phyloP scores from a whole-genome alignment of 169 alveolate species.

The Eimeria sp. region DNA sequence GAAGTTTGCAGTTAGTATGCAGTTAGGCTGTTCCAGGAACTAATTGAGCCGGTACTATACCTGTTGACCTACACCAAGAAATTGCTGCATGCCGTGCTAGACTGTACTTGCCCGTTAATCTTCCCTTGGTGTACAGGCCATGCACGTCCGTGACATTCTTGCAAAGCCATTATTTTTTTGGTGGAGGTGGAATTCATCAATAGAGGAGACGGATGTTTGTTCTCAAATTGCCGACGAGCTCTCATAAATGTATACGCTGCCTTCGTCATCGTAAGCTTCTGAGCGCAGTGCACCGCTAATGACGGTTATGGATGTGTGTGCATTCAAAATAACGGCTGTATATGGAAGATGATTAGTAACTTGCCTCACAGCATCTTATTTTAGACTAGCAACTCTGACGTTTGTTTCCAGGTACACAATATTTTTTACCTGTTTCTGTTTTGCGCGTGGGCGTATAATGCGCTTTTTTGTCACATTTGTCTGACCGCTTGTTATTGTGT shows the following conservation, averaged over 20 bases:
- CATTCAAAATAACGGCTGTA: too few relatives aligned
- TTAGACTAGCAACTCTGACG: too few relatives aligned
- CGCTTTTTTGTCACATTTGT: not conserved
- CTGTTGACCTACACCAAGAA: not conserved
- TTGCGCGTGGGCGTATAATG: not conserved
- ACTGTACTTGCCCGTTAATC: not conserved
- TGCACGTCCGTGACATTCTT: too few relatives aligned
- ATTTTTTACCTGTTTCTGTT: too few relatives aligned
- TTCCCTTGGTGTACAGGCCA: too few relatives aligned
- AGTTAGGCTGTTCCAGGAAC: not conserved
- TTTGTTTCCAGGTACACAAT: too few relatives aligned
- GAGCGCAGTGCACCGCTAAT: not conserved
- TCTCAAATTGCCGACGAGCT: not conserved
- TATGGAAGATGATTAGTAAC: too few relatives aligned
- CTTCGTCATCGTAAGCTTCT: not conserved
- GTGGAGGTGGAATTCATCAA: not conserved
- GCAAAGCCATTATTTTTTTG: too few relatives aligned
- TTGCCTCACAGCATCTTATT: too few relatives aligned
- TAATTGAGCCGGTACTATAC: not conserved
- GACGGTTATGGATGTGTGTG: too few relatives aligned
- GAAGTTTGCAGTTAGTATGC: not conserved
- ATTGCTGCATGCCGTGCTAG: not conserved
- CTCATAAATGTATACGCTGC: not conserved
- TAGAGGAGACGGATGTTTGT: not conserved
- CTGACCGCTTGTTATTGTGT: not conserved